These are phyloP conservation scores for Coriaria nepalensis DNA, from an alignment of 306 rosid species.

Conservation along the genomic window DNA sequence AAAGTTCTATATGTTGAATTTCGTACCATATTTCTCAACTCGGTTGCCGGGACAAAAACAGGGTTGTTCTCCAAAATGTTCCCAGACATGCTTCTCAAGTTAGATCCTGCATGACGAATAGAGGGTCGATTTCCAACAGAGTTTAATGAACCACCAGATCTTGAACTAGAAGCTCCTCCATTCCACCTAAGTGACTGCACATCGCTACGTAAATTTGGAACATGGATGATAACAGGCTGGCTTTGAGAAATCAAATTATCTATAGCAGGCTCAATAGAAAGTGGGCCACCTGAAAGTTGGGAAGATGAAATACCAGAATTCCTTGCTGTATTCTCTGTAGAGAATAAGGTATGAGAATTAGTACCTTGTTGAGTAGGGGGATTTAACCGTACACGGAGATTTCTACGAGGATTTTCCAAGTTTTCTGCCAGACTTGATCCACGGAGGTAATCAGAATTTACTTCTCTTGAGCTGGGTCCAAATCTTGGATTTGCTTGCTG, in stretches of 20 bases:
- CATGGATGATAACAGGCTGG: constrained; percentile 39
- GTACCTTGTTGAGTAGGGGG: constrained; percentile 50
- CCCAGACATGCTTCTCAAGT: constrained; percentile 43
- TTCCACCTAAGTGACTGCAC: constrained; percentile 35
- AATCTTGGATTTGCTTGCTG: constrained; percentile 11
- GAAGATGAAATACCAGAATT: constrained; percentile 39
- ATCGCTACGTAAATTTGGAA: constrained; percentile 54
- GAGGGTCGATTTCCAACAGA: too few relatives aligned
- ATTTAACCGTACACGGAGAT: constrained; percentile 53
- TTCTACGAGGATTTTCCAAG: constrained; percentile 47
- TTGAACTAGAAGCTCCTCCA: too few relatives aligned
- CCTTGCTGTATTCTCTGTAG: constrained; percentile 36
- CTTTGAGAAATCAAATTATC: constrained; percentile 49
- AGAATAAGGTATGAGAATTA: background rate
- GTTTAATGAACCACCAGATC: too few relatives aligned
- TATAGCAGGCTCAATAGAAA: constrained; percentile 33
- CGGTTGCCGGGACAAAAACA: constrained; percentile 48
- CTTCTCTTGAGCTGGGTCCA: too few relatives aligned
- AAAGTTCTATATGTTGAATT: constrained; percentile 37
- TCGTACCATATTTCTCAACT: constrained; percentile 42
- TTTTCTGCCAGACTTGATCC: constrained; percentile 30
- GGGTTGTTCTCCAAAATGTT: constrained; percentile 48
- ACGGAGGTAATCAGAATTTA: constrained; percentile 7
- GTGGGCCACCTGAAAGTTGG: constrained; percentile 33
- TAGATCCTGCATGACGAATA: too few relatives aligned